These are phyloP conservation scores for Colletotrichum filicis DNA, from an alignment of 2,329 filamentous ascomycete species.

Conservation along the genomic window DNA sequence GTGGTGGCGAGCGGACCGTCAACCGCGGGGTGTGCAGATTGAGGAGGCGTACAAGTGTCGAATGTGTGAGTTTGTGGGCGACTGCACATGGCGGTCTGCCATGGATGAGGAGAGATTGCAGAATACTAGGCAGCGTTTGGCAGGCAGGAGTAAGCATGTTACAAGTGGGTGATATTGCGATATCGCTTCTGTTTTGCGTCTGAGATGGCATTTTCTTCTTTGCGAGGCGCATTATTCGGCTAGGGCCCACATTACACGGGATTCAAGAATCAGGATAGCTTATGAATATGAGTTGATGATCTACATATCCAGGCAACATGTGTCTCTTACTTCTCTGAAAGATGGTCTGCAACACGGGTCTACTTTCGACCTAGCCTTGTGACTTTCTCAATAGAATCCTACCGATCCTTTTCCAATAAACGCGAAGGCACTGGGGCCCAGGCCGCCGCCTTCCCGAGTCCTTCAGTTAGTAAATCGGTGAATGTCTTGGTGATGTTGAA, in stretches of 20 bases:
- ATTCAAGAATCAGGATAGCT: not conserved
- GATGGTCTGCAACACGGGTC: too few relatives aligned
- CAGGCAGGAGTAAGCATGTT: constrained; percentile 4
- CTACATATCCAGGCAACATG: not conserved
- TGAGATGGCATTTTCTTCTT: not conserved
- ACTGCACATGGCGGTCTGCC: constrained; percentile 80
- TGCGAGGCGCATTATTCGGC: not conserved
- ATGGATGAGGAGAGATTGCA: constrained; percentile 69
- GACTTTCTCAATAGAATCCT: too few relatives aligned
- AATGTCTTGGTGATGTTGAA: too few relatives aligned
- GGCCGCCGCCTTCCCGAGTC: too few relatives aligned
- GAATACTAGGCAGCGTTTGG: constrained; percentile 11
- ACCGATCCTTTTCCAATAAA: too few relatives aligned
- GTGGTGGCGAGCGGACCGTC: constrained; percentile 88
- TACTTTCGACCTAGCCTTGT: too few relatives aligned
- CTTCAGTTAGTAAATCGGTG: too few relatives aligned
- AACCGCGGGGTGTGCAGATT: constrained; percentile 79
- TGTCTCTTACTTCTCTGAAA: not conserved
- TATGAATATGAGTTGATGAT: not conserved
- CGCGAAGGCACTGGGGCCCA: too few relatives aligned
- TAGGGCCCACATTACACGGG: not conserved
- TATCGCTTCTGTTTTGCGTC: fast-evolving
- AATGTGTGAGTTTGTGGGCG: constrained; percentile 83
- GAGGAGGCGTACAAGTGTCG: constrained; percentile 91
- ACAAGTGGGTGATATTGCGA: not conserved